Percentiles rank a stretch among this genome's conserved stretches.
Evolutionary conservation across 2,329 filamentous ascomycete species (phyloP).

Genomic region (Neofusicoccum umdonicola): DNA sequence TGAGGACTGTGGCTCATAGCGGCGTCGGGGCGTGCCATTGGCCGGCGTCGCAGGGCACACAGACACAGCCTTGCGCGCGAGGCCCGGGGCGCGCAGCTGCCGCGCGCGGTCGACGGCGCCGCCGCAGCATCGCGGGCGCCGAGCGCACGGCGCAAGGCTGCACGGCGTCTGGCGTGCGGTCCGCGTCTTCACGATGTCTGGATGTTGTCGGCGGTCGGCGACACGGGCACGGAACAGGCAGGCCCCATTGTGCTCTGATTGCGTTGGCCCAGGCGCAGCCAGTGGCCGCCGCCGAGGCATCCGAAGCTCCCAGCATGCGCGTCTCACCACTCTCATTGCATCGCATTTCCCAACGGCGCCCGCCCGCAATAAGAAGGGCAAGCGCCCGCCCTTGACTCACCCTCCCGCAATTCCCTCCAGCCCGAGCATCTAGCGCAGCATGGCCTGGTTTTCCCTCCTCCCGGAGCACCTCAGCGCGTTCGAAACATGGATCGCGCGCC

Average conservation of each 20-base stretch:
- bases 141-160: background rate
- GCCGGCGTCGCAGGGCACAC: background rate
- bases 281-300: background rate
- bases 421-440: constrained; percentile 29
- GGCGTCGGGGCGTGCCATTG: background rate
- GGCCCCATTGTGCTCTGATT: background rate
- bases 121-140: background rate
- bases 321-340: constrained; percentile 14
- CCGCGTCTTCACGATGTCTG: background rate
- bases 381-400: background rate
- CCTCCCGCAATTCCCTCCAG: background rate
- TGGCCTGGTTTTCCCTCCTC: constrained; percentile 66
- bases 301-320: constrained; percentile 1
- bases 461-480: constrained; percentile 56
- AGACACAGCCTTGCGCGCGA: background rate
- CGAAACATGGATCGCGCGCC: constrained; percentile 61
- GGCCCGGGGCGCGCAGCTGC: background rate
- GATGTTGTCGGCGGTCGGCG: background rate
- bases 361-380: constrained; percentile 8
- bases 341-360: constrained; percentile 7
- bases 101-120: background rate
- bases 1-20: background rate
- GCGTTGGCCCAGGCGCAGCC: constrained; percentile 2
- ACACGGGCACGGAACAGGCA: background rate
- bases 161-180: background rate